Conservation (phyloP, 768 basidiomycete genomes). For the Tephrocybe sp. region DNA sequence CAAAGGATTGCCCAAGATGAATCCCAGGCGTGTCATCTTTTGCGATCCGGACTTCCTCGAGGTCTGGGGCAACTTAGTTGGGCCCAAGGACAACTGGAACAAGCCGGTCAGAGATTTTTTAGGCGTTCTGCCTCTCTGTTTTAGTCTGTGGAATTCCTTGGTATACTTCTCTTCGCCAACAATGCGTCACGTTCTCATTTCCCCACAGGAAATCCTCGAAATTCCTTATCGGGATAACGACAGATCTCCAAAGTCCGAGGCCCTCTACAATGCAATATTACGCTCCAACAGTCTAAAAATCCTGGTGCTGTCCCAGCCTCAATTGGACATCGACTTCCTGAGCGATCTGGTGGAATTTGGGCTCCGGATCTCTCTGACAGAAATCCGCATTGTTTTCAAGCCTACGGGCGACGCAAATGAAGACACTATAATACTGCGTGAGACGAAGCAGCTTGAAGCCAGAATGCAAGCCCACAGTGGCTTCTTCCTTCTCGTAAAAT, state of each 20-base stretch:
- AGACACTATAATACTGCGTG: neutral
- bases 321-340: no score
- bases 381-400: neutral
- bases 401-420: neutral
- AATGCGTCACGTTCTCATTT: neutral
- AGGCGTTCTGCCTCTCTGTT: neutral
- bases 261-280: neutral
- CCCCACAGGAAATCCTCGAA: slow-evolving; percentile 1
- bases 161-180: neutral
- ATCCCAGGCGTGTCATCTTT: slow-evolving; percentile 14
- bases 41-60: neutral
- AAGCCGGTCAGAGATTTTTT: slow-evolving; percentile 2
- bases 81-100: neutral
- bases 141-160: slow-evolving; percentile 4
- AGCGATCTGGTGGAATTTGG: no score
- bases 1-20: slow-evolving; percentile 10
- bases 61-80: neutral
- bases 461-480: neutral
- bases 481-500: neutral
- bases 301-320: neutral
- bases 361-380: neutral
- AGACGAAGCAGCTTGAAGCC: neutral
- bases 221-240: neutral
- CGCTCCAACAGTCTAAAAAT: neutral
- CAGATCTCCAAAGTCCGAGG: neutral